Conservation (phyloP, 2,329 filamentous ascomycete species). For the Alternaria longipes region DNA sequence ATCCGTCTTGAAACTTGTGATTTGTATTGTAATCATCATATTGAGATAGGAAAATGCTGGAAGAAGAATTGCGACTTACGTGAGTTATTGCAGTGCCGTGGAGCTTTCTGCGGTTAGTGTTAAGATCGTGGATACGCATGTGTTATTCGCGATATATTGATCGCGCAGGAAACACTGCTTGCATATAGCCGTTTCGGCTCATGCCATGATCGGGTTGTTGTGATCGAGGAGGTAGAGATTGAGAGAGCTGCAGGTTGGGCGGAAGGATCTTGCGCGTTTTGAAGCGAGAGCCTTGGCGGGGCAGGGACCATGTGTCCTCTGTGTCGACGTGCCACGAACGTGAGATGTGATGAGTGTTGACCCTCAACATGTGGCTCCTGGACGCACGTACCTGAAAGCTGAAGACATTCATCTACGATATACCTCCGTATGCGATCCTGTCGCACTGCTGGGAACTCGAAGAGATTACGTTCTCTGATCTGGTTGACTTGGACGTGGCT, state of each 20-base stretch:
- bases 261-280: conserved; percentile 3
- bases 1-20: conserved; percentile 50
- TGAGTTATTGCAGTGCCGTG: background rate
- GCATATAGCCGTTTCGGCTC: fast-evolving
- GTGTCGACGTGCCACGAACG: no score
- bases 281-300: conserved; percentile 14
- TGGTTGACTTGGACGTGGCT: no score
- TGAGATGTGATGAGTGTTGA: no score
- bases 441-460: no score
- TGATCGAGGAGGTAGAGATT: background rate
- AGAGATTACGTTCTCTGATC: no score
- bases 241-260: background rate
- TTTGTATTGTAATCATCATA: conserved; percentile 40
- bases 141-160: background rate
- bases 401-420: no score
- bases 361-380: no score
- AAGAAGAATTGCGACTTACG: background rate
- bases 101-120: background rate
- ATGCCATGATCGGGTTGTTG: background rate
- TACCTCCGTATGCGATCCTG: no score
- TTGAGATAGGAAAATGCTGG: background rate
- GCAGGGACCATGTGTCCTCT: conserved; percentile 9
- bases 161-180: background rate
- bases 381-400: no score
- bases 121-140: background rate